phyloP scores from a whole-genome alignment of 129 eudicot species.

The Tagetes erecta region DNA sequence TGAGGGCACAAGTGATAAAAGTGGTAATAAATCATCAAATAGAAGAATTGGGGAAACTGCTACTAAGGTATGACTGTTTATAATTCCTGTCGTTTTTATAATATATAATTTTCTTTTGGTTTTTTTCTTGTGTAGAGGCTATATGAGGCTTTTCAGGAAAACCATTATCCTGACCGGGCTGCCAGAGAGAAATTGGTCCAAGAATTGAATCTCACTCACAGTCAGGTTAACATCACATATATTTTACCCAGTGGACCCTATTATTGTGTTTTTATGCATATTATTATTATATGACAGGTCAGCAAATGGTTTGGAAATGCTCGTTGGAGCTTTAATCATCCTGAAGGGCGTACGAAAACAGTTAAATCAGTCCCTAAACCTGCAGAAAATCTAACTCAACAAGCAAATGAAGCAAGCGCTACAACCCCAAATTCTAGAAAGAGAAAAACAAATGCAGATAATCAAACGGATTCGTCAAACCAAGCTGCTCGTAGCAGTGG shows the following conservation, averaged over 20 bases:
- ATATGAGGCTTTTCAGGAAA: constrained; percentile 60
- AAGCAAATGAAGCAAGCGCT: constrained; percentile 24
- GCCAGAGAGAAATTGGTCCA: constrained; percentile 59
- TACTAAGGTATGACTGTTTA: constrained; percentile 54
- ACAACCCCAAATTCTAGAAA: constrained; percentile 28
- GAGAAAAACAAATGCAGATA: constrained; percentile 31
- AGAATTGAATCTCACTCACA: constrained; percentile 57
- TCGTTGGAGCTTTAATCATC: constrained; percentile 72
- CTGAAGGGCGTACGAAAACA: constrained; percentile 22
- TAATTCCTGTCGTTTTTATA: neutral
- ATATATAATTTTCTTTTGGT: neutral
- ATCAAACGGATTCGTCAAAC: constrained; percentile 20
- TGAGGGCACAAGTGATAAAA: constrained; percentile 43
- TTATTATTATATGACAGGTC: constrained; percentile 46
- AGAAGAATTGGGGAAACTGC: constrained; percentile 61
- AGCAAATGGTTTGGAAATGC: constrained; percentile 84
- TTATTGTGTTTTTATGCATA: neutral
- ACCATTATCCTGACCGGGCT: constrained; percentile 59
- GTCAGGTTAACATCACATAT: constrained; percentile 43
- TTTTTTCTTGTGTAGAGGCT: constrained; percentile 58
- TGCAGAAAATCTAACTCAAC: constrained; percentile 11
- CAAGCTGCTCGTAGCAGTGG: constrained; percentile 35
- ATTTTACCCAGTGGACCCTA: neutral
- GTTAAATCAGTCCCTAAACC: constrained; percentile 15
- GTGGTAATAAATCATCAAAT: constrained; percentile 29